These are phyloP conservation scores for Phylloporus scabripes DNA, from an alignment of 768 basidiomycete genomes.

Conservation along the genomic window DNA sequence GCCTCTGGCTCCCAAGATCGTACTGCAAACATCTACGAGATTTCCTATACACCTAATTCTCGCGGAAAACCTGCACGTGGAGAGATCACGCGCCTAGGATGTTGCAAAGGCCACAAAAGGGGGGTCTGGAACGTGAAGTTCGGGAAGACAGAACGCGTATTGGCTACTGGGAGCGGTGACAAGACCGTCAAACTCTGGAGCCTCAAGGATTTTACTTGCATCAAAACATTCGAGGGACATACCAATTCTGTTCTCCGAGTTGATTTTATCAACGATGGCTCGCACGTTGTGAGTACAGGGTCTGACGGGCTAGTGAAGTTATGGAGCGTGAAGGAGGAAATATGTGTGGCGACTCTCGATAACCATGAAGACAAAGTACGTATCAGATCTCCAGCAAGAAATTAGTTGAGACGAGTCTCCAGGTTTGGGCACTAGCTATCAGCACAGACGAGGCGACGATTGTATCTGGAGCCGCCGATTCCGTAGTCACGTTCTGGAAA, in stretches of 20 bases:
- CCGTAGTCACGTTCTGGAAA: conserved; percentile 93
- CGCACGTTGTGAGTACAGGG: conserved; percentile 84
- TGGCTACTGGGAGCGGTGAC: conserved; percentile 95
- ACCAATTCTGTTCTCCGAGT: conserved; percentile 94
- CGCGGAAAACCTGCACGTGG: conserved; percentile 49
- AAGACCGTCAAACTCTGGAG: conserved; percentile 94
- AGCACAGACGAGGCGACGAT: conserved; percentile 77
- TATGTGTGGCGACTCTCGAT: conserved; percentile 84
- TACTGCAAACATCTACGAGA: conserved; percentile 84
- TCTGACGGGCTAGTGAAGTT: conserved; percentile 95
- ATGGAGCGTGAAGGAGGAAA: conserved; percentile 88
- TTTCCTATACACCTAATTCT: conserved; percentile 48
- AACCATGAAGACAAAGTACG: conserved; percentile 96
- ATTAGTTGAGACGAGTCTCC: conserved; percentile 2
- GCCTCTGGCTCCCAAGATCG: conserved; percentile 96
- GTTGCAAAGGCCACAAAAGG: conserved; percentile 93
- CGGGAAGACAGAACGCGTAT: conserved; percentile 69
- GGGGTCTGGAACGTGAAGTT: conserved; percentile 96
- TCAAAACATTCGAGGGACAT: conserved; percentile 97
- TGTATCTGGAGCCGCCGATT: conserved; percentile 94
- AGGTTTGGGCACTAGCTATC: conserved; percentile 97
- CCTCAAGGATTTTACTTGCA: conserved; percentile 86
- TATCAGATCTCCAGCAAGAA: background rate
- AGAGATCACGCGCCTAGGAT: conserved; percentile 71
- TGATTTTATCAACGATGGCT: conserved; percentile 78